phyloP scores from a whole-genome alignment of 1,284 basidiomycete species.

The Bjerkandera adusta region DNA sequence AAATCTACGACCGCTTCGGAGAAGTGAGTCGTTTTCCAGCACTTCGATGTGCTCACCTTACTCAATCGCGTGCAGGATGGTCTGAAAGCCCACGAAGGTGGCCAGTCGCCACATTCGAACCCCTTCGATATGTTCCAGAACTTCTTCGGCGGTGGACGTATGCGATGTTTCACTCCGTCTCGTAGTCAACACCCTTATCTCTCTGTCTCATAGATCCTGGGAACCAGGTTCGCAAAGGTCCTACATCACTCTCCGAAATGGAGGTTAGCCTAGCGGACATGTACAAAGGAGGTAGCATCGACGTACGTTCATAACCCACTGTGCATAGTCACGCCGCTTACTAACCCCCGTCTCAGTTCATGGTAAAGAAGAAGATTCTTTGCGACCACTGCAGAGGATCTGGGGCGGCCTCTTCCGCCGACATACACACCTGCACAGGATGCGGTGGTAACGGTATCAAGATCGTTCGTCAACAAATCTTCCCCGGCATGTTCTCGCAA shows the following conservation, averaged over 20 bases:
- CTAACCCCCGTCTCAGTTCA: slow-evolving; percentile 54
- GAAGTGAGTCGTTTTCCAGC: slow-evolving; percentile 51
- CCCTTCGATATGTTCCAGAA: slow-evolving; percentile 92
- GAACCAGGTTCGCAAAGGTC: slow-evolving; percentile 78
- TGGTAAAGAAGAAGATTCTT: slow-evolving; percentile 84
- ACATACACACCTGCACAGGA: slow-evolving; percentile 79
- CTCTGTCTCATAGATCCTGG: slow-evolving; percentile 33
- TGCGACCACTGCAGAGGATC: slow-evolving; percentile 93
- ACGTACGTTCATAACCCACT: slow-evolving; percentile 47
- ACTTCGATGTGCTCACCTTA: neutral
- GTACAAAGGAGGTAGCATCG: slow-evolving; percentile 80
- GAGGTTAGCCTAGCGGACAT: slow-evolving; percentile 86
- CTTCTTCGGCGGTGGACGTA: slow-evolving; percentile 84
- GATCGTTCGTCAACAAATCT: slow-evolving; percentile 87
- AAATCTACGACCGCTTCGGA: slow-evolving; percentile 90
- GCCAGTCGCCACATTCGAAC: slow-evolving; percentile 66
- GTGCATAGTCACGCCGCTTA: neutral
- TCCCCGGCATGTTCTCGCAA: slow-evolving; percentile 92
- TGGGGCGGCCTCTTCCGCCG: slow-evolving; percentile 83
- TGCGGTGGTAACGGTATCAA: slow-evolving; percentile 87
- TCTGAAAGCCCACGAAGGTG: slow-evolving; percentile 82
- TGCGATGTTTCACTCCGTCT: slow-evolving; percentile 22
- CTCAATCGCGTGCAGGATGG: slow-evolving; percentile 58
- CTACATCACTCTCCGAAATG: slow-evolving; percentile 82
- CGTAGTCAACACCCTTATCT: neutral